Evolutionary conservation across 805 yeast species (phyloP), one percentile per base, ranked within the genome.

Genomic region (Nadsonia fulvescens): DNA sequence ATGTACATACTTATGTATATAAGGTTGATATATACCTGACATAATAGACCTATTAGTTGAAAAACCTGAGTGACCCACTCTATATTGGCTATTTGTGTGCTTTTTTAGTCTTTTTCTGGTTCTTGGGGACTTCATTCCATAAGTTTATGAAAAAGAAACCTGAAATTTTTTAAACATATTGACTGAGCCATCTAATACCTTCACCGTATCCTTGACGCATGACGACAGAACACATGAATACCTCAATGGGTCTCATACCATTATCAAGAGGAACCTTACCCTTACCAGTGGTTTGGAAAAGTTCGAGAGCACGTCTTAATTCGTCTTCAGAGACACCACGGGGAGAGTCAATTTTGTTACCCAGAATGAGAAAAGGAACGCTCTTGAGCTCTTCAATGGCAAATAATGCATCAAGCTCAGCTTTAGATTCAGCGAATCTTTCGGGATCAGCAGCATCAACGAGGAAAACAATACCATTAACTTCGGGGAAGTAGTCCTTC

Each of bases 401-500:
- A 48, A 89, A 75, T 39, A 89, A 63, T 18, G 91, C 83, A 44
- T 89, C 96, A 49, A 89, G 66, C 59, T 89, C 98, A 22, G 82
- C 81, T 56, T 78, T 76, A 35, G 93, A 76, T 61, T 89, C 99
- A 39, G 77, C 76, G 43, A 89, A 77, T 55, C 99, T 75, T 50
- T 74, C 93, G 19, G 89, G 73, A 49, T 89, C 98, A 30, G 96
- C 96, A 30, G 93, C 91, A 51, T 89, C 99, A 16, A 89, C 95
- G 32, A 89, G 61, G 53, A 77, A 89, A 16, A 89, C 96, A 39
- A 89, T 89, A 30, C 95, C 98, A 53, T 82, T 78, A 25, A 89
- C 99, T 58, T 89, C 99, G 32, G 99, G 99, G 74, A 89, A 89
- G 54, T 89, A 89, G 53, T 89, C 96, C 51, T 83, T 83, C 99